These are phyloP conservation scores for Brasenia schreberi DNA, from an alignment of 164 flowering plant genomes.

Conservation along the genomic window DNA sequence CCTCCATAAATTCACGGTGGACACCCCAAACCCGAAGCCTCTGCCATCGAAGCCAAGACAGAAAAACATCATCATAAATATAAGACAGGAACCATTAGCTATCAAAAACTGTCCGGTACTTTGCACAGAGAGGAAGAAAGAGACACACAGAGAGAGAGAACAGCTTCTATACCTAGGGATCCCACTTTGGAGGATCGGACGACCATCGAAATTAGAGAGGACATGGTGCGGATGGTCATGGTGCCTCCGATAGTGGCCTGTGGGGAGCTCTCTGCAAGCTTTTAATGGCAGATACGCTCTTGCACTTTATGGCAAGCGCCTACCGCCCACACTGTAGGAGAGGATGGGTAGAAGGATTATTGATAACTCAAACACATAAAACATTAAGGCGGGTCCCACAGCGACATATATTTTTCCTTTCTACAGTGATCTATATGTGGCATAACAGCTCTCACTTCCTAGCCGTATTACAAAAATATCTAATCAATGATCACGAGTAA, in stretches of 20 bases:
- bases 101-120: not conserved
- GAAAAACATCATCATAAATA: not conserved
- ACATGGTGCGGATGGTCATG: not conserved
- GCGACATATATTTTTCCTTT: too few species aligned
- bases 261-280: not conserved
- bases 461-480: too few species aligned
- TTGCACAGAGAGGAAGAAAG: not conserved
- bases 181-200: not conserved
- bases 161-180: not conserved
- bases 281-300: not conserved
- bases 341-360: too few species aligned
- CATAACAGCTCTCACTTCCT: too few species aligned
- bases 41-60: not conserved
- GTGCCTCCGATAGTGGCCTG: not conserved
- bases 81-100: not conserved
- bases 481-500: too few species aligned
- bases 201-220: not conserved
- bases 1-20: not conserved
- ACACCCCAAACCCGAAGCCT: not conserved
- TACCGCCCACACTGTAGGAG: too few species aligned
- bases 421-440: too few species aligned
- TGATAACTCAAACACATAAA: too few species aligned
- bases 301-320: too few species aligned
- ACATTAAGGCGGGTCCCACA: too few species aligned
- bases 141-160: not conserved